Conservation (phyloP, 2,329 filamentous ascomycete species). For the Elsinoe australis region DNA sequence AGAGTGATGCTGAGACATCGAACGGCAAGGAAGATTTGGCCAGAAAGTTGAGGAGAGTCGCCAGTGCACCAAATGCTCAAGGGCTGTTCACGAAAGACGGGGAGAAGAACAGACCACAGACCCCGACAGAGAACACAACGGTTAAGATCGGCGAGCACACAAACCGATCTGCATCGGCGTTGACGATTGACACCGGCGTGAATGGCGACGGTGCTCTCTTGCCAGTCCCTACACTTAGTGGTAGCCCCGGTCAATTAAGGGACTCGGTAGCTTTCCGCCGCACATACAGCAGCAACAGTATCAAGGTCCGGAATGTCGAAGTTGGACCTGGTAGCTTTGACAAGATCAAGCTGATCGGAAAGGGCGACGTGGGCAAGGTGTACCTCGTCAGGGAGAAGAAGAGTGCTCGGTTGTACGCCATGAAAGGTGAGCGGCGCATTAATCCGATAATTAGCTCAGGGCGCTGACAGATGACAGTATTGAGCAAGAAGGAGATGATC, state of each 20-base stretch:
- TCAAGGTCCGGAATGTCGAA: constrained; percentile 96
- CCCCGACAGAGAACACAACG: constrained; percentile 13
- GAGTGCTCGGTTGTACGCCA: constrained; percentile 87
- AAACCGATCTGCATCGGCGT: constrained; percentile 46
- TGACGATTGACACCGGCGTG: constrained; percentile 34
- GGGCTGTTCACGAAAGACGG: constrained; percentile 63
- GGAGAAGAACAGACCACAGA: constrained; percentile 68
- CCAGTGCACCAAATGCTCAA: constrained; percentile 94
- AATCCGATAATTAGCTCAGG: background rate
- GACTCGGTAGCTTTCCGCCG: constrained; percentile 70
- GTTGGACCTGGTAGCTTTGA: constrained; percentile 93
- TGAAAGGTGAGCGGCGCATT: constrained; percentile 75
- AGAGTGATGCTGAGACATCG: constrained; percentile 60
- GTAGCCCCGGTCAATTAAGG: constrained; percentile 59
- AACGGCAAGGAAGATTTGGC: constrained; percentile 91
- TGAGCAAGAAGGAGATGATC: constrained; percentile 99
- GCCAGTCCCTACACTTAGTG: constrained; percentile 39
- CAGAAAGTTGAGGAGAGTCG: constrained; percentile 83
- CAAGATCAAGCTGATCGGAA: constrained; percentile 99
- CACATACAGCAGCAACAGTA: constrained; percentile 98
- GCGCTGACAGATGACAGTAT: constrained; percentile 49
- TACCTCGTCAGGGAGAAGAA: constrained; percentile 98
- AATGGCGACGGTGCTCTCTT: constrained; percentile 25
- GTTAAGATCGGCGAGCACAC: constrained; percentile 36
- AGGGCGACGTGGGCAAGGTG: constrained; percentile 97